Evolutionary conservation across 2,329 filamentous ascomycete species (phyloP).

Genomic region (Colletotrichum sp.): DNA sequence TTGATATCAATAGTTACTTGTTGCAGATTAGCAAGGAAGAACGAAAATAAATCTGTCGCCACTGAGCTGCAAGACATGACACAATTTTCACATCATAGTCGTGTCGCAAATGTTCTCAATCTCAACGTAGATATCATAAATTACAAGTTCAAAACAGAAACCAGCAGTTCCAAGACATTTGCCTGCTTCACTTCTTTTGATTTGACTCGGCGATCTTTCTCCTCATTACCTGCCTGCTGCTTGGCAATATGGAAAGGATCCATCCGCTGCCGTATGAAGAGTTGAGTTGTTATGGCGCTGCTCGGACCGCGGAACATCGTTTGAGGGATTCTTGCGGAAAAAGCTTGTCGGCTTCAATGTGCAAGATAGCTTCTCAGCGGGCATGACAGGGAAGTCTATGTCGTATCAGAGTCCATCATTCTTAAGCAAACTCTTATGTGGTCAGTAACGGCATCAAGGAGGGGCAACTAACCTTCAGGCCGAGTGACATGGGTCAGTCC

Average conservation of each 20-base stretch:
- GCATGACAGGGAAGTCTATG: constrained; percentile 64
- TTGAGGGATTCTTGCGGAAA: constrained; percentile 53
- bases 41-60: too few relatives aligned
- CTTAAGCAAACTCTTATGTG: background rate
- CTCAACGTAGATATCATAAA: background rate
- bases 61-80: background rate
- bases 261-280: background rate
- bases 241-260: background rate
- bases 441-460: background rate
- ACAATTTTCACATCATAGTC: background rate
- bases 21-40: background rate
- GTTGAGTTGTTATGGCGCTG: background rate
- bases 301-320: constrained; percentile 29
- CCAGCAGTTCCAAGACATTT: background rate
- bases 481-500: constrained; percentile 59
- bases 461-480: constrained; percentile 40
- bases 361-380: constrained; percentile 57
- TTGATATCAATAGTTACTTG: background rate
- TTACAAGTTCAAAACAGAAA: background rate
- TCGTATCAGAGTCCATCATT: background rate
- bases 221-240: background rate
- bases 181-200: background rate
- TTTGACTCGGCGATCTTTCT: background rate
- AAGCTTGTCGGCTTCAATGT: constrained; percentile 54
- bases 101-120: background rate